A percentile compares a stretch with the other conserved stretches of the same genome.
Evolutionary conservation across 345 rosid species (phyloP).

Genomic region (Gossypioides kirkii): DNA sequence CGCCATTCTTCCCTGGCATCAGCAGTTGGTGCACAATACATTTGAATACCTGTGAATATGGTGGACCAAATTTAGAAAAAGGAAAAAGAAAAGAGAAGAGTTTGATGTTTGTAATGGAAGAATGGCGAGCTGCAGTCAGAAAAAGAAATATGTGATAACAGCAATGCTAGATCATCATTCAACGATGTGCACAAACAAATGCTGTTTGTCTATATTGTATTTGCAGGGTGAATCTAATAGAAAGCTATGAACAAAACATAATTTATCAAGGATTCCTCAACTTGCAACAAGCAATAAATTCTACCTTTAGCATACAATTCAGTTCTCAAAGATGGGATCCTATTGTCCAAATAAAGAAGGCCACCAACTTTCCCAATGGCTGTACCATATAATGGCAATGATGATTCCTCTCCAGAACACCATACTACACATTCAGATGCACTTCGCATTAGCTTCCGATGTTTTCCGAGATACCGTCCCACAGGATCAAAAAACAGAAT

Average conservation of each 20-base stretch:
- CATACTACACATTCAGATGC: slow-evolving; percentile 2
- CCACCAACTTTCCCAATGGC: slow-evolving; percentile 10
- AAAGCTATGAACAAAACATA: neutral
- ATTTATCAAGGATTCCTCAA: neutral
- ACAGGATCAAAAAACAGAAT: slow-evolving; percentile 6
- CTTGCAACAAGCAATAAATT: neutral
- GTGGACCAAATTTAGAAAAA: neutral
- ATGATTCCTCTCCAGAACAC: slow-evolving; percentile 2
- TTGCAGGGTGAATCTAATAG: neutral
- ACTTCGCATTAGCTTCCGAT: neutral
- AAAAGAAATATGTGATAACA: neutral
- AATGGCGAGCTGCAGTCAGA: neutral
- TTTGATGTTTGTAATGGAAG: neutral
- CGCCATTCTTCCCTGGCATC: slow-evolving; percentile 7
- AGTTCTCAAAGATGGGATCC: slow-evolving; percentile 83
- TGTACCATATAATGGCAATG: neutral
- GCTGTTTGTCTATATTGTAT: neutral
- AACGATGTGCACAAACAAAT: neutral
- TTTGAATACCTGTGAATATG: neutral
- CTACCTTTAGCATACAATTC: slow-evolving; percentile 93
- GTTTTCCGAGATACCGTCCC: slow-evolving; percentile 4
- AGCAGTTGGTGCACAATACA: slow-evolving; percentile 12
- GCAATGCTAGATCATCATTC: neutral
- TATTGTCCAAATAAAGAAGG: slow-evolving; percentile 11
- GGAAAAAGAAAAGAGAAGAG: neutral